These are phyloP conservation scores for Nymphaea thermarum DNA, from an alignment of 164 flowering plant species.

Conservation along the genomic window DNA sequence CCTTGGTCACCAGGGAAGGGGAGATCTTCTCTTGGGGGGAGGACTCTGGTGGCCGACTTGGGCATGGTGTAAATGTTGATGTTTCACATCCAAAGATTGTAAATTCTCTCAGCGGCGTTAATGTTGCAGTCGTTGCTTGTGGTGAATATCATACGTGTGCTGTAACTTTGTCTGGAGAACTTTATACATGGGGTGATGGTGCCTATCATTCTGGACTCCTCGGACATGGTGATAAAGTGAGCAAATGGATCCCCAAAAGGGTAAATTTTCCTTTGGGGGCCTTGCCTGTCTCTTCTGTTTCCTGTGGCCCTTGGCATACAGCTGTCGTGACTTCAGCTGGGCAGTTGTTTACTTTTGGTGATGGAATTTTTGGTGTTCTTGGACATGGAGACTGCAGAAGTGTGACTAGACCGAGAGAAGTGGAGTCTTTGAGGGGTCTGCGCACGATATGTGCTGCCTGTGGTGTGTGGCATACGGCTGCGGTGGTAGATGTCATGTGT, in stretches of 20 bases:
- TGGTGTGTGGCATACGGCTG: conserved; percentile 98
- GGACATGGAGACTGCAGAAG: conserved; percentile 75
- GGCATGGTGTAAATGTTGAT: conserved; percentile 76
- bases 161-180: conserved; percentile 70
- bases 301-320: conserved; percentile 98
- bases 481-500: conserved; percentile 43
- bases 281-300: conserved; percentile 44
- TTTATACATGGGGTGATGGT: conserved; percentile 95
- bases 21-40: conserved; percentile 95
- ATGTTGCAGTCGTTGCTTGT: conserved; percentile 68
- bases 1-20: conserved; percentile 71
- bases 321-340: conserved; percentile 71
- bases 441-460: conserved; percentile 65
- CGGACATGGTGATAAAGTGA: conserved; percentile 70
- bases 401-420: conserved; percentile 56
- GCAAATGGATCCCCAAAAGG: conserved; percentile 82
- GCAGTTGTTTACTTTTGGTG: conserved; percentile 89
- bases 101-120: conserved; percentile 50
- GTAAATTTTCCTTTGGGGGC: conserved; percentile 62
- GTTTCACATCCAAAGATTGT: conserved; percentile 63
- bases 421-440: conserved; percentile 54
- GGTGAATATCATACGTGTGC: conserved; percentile 95
- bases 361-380: conserved; percentile 89
- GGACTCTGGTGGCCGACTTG: conserved; percentile 85
- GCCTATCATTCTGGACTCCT: conserved; percentile 49